Evolutionary conservation across 108 stramenopile species (phyloP).

Genomic region (Pseudonitzschia multiseries): DNA sequence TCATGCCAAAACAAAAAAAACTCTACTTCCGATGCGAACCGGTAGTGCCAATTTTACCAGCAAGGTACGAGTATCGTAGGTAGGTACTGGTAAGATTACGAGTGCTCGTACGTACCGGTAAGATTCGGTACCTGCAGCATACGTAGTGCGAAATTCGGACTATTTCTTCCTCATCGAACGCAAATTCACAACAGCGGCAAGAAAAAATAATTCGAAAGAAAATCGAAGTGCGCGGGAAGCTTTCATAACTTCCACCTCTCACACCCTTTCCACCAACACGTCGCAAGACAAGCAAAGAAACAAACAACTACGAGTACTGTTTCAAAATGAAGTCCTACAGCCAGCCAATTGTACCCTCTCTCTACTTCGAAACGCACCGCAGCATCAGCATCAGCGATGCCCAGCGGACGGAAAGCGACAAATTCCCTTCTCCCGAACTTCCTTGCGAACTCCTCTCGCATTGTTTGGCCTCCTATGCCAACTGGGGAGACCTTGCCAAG

Average conservation of each 20-base stretch:
- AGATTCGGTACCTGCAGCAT: too few species aligned
- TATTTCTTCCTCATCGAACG: too few species aligned
- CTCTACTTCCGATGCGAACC: background rate
- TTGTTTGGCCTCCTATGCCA: conserved; percentile 57
- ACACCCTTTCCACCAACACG: too few species aligned
- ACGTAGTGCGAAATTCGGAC: too few species aligned
- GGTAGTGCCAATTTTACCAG: background rate
- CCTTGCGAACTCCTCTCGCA: conserved; percentile 66
- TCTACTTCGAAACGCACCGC: conserved; percentile 29
- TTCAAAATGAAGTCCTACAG: conserved; percentile 3
- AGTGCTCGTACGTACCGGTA: too few species aligned
- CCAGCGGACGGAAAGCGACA: background rate
- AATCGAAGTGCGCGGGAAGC: too few species aligned
- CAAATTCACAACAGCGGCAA: too few species aligned
- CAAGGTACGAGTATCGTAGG: too few species aligned
- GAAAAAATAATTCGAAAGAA: too few species aligned
- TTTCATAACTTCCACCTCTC: background rate
- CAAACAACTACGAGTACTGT: too few species aligned
- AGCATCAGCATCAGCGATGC: too few species aligned
- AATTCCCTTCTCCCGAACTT: conserved; percentile 26
- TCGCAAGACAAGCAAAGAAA: background rate
- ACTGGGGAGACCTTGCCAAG: conserved; percentile 84
- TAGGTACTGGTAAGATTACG: too few species aligned
- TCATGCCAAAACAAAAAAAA: background rate
- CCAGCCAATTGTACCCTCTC: conserved; percentile 28